Conservation (phyloP, 805 yeast genomes). For the Groenewaldozyma tartarivorans region DNA sequence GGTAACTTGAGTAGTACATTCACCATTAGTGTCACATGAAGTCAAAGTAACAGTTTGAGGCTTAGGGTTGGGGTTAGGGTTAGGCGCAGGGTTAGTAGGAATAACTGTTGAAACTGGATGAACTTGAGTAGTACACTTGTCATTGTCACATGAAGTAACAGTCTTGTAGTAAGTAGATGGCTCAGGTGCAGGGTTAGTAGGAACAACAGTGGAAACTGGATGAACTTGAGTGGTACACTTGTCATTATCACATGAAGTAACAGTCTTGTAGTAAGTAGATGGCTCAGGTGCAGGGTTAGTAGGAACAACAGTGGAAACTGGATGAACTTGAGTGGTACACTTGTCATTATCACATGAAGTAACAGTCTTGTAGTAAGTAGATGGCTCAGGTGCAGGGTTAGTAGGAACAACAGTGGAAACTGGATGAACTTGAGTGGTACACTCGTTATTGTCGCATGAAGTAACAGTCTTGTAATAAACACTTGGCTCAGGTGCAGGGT, state of each 20-base stretch:
- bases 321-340: background rate
- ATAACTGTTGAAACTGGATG: background rate
- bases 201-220: background rate
- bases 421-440: background rate
- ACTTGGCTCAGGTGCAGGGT: background rate
- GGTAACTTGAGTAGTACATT: slow-evolving; percentile 1
- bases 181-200: slow-evolving; percentile 2
- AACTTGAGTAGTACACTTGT: slow-evolving; percentile 1
- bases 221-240: background rate
- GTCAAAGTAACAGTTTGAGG: slow-evolving; percentile 1
- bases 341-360: background rate
- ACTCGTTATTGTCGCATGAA: too few species aligned
- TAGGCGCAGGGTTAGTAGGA: background rate
- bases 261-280: too few species aligned
- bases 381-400: background rate
- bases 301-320: background rate
- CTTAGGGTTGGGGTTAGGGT: background rate
- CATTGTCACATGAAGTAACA: background rate
- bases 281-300: background rate
- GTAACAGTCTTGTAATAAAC: too few species aligned
- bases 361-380: too few species aligned
- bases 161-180: background rate
- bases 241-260: background rate
- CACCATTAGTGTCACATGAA: background rate
- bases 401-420: too few species aligned